Evolutionary conservation across 1,139 yeast species (phyloP).

Genomic region (Hemisphaericaspora xylofermentans): DNA sequence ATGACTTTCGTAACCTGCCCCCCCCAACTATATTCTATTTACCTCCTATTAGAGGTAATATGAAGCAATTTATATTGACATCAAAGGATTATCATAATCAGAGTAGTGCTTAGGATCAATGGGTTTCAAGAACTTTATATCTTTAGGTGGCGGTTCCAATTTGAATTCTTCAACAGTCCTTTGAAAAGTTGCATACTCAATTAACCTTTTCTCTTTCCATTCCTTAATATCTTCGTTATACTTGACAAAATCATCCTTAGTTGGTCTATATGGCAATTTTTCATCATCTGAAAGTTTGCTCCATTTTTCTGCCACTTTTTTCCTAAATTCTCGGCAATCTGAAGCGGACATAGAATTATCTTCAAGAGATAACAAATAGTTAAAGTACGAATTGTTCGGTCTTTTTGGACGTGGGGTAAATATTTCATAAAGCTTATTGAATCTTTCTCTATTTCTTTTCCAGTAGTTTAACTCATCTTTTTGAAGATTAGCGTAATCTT

Average conservation of each 20-base stretch:
- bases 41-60: too few species aligned
- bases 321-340: background rate
- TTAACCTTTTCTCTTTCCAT: background rate
- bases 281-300: background rate
- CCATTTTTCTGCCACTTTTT: background rate
- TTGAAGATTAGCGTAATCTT: background rate
- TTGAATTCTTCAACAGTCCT: background rate
- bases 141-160: background rate
- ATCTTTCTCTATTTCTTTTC: background rate
- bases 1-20: too few species aligned
- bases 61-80: too few species aligned
- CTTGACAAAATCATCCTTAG: background rate
- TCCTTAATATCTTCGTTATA: background rate
- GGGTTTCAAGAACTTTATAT: too few species aligned
- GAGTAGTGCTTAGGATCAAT: too few species aligned
- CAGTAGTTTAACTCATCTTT: background rate
- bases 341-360: too few species aligned
- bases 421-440: background rate
- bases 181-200: background rate
- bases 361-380: background rate
- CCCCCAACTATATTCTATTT: too few species aligned
- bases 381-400: background rate
- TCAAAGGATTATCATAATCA: too few species aligned
- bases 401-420: background rate
- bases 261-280: background rate